Conservation (phyloP, 2,329 filamentous ascomycete genomes). For the Aspergillus neotritici region DNA sequence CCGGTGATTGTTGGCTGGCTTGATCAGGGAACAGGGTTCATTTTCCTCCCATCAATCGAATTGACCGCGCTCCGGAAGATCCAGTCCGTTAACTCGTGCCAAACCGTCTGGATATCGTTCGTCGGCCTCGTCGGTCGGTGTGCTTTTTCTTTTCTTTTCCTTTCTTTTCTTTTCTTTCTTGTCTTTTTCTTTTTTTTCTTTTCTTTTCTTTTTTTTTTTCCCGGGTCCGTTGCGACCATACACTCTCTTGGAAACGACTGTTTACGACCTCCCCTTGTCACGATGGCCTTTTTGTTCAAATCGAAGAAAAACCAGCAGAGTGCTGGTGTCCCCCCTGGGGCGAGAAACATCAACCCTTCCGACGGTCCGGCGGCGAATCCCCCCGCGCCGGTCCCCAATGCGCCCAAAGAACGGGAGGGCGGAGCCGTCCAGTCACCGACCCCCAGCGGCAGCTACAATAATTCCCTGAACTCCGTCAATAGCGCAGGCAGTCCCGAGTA, state of each 20-base stretch:
- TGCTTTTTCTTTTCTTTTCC: constrained; percentile 9
- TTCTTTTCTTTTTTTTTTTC: constrained; percentile 5
- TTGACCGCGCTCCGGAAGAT: too few species aligned
- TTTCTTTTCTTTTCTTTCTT: constrained; percentile 1
- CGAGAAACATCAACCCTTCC: constrained; percentile 52
- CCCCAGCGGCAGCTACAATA: constrained; percentile 66
- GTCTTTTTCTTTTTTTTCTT: constrained; percentile 3
- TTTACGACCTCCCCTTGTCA: constrained; percentile 30
- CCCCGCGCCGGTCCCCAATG: constrained; percentile 45
- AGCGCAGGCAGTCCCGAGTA: constrained; percentile 61
- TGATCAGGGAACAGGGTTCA: background rate
- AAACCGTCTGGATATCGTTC: too few species aligned
- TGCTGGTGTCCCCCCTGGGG: constrained; percentile 47
- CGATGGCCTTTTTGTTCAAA: constrained; percentile 78
- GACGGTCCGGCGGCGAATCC: constrained; percentile 44
- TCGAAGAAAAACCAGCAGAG: constrained; percentile 67
- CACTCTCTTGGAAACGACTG: constrained; percentile 24
- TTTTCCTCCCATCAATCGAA: constrained; percentile 1
- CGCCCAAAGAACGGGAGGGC: constrained; percentile 33
- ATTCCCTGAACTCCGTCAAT: constrained; percentile 62
- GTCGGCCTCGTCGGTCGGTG: constrained; percentile 7
- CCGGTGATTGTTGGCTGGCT: too few species aligned
- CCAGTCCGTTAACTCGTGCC: too few species aligned
- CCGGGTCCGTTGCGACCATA: constrained; percentile 5
- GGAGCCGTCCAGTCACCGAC: constrained; percentile 54